A percentile compares a stretch with the other conserved stretches of the same genome.
Evolutionary conservation across 140 eudicot genomes (phyloP).

Genomic region (Flaveria floridana): DNA sequence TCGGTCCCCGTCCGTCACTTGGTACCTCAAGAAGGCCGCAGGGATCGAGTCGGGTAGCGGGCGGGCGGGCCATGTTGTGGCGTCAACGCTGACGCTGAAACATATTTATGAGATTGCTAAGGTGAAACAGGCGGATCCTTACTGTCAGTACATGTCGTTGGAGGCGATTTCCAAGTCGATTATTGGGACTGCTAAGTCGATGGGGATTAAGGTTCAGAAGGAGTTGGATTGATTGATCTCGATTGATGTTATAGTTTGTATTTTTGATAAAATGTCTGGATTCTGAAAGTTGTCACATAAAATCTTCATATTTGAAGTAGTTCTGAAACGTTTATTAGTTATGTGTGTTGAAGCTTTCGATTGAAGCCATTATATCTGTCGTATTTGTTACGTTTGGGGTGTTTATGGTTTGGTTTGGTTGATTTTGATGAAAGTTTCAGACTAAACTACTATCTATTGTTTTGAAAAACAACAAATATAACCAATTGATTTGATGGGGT

Average conservation of each 20-base stretch:
- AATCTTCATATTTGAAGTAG: constrained; percentile 30
- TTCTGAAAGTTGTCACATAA: constrained; percentile 14
- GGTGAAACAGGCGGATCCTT: constrained; percentile 77
- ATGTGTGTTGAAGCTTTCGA: background rate
- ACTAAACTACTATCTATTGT: no score
- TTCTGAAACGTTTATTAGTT: background rate
- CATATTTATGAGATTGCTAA: constrained; percentile 82
- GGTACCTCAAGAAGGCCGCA: constrained; percentile 87
- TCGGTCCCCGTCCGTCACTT: constrained; percentile 67
- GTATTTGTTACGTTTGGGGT: background rate
- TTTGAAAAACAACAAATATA: no score
- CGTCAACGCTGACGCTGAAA: constrained; percentile 60
- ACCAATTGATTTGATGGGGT: no score
- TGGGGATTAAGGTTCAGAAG: constrained; percentile 80
- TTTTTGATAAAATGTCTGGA: constrained; percentile 26
- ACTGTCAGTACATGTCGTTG: constrained; percentile 65
- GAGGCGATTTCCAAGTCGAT: constrained; percentile 73
- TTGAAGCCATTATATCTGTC: no score
- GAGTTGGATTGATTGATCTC: constrained; percentile 51
- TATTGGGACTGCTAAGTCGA: constrained; percentile 77
- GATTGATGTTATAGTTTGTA: constrained; percentile 18
- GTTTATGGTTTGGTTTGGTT: background rate
- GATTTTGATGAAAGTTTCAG: background rate
- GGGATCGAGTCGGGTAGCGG: constrained; percentile 74
- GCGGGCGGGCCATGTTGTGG: constrained; percentile 68